Percentiles rank a stretch among this genome's conserved stretches.
Conservation (phyloP, 2,329 filamentous ascomycete genomes). For the Ophiosphaerella herpotricha region DNA sequence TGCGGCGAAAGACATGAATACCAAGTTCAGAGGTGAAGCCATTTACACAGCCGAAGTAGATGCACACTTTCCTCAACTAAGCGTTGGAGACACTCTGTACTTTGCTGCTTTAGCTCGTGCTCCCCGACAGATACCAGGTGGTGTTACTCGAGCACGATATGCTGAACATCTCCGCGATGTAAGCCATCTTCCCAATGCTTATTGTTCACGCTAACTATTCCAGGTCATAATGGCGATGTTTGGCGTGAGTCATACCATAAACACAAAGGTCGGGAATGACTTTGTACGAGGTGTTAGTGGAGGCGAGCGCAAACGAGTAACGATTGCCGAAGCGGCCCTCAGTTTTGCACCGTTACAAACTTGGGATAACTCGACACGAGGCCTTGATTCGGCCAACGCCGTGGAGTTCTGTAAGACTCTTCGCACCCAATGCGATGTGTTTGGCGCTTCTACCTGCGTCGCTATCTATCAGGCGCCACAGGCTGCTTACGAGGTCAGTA, state of each 20-base stretch:
- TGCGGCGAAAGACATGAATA: constrained; percentile 72
- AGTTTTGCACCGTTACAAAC: constrained; percentile 18
- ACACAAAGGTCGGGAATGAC: constrained; percentile 74
- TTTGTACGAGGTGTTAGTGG: constrained; percentile 72
- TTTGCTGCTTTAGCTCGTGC: constrained; percentile 68
- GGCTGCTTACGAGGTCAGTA: constrained; percentile 62
- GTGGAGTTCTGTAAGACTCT: constrained; percentile 62
- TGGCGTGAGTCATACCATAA: constrained; percentile 70
- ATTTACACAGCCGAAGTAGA: constrained; percentile 86
- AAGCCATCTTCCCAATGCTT: neutral
- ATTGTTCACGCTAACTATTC: constrained; percentile 1
- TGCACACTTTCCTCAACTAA: constrained; percentile 75
- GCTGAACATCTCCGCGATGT: constrained; percentile 65
- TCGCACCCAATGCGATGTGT: constrained; percentile 55
- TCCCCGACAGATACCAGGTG: constrained; percentile 62
- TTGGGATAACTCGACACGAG: constrained; percentile 54
- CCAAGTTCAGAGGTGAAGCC: constrained; percentile 75
- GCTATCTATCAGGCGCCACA: constrained; percentile 67
- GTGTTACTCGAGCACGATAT: constrained; percentile 59
- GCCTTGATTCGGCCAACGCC: constrained; percentile 51
- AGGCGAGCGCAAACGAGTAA: constrained; percentile 61
- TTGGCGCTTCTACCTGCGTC: constrained; percentile 52
- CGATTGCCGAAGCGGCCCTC: constrained; percentile 26
- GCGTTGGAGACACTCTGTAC: constrained; percentile 75
- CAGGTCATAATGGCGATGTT: constrained; percentile 73